phyloP scores from a whole-genome alignment of 257 asterid genomes.

The Petunia secreta region DNA sequence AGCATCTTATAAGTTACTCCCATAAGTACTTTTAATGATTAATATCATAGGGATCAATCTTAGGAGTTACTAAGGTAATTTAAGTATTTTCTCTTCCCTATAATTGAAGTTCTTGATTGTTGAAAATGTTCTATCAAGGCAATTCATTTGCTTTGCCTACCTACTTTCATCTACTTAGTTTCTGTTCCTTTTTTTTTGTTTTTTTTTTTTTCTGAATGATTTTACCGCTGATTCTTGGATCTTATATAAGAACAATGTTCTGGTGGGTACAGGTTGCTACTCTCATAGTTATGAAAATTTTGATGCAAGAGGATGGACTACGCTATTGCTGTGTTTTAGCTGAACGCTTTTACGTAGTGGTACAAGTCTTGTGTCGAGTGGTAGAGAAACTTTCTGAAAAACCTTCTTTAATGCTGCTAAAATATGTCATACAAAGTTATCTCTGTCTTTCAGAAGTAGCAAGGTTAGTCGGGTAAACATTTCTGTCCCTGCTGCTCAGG shows the following conservation, averaged over 20 bases:
- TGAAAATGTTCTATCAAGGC: too few species aligned
- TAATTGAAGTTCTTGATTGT: too few species aligned
- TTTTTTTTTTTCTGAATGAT: too few species aligned
- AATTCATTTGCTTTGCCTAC: too few species aligned
- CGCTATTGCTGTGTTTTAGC: neutral
- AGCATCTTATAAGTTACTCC: too few species aligned
- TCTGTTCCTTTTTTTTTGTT: too few species aligned
- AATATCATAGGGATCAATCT: too few species aligned
- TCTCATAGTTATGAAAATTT: conserved; percentile 17
- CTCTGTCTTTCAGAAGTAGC: conserved; percentile 4
- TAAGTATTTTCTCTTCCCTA: too few species aligned
- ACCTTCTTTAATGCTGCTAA: neutral
- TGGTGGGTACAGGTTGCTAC: conserved; percentile 25
- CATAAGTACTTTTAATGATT: too few species aligned
- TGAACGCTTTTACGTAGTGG: conserved; percentile 3
- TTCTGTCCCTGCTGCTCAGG: neutral
- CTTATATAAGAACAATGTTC: neutral
- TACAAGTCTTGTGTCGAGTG: neutral
- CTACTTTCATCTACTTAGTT: too few species aligned
- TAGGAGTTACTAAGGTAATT: too few species aligned
- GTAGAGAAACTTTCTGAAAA: neutral
- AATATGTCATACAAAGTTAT: neutral
- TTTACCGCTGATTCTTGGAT: neutral
- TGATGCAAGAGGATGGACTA: conserved; percentile 24
- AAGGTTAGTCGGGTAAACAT: neutral